Evolutionary conservation across 2,329 filamentous ascomycete species (phyloP).

Genomic region (Magnaporthiopsis incrustans): DNA sequence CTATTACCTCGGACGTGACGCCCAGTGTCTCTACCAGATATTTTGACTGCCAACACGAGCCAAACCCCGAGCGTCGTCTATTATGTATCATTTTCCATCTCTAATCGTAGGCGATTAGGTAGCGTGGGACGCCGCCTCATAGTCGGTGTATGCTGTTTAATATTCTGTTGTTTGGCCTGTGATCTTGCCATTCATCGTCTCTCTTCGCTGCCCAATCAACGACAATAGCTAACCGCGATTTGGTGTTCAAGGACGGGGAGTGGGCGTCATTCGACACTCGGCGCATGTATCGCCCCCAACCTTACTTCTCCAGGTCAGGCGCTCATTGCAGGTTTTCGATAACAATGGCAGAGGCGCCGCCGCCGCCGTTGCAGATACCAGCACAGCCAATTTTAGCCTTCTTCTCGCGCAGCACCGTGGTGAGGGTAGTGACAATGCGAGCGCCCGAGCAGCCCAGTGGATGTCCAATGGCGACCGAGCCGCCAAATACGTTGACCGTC

Average conservation of each 20-base stretch:
- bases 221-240: too few relatives aligned
- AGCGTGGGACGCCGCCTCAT: too few relatives aligned
- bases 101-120: too few relatives aligned
- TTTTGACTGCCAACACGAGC: too few relatives aligned
- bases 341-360: constrained; percentile 88
- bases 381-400: constrained; percentile 89
- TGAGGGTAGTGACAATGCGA: constrained; percentile 82
- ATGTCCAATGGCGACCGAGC: constrained; percentile 92
- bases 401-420: constrained; percentile 83
- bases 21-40: too few relatives aligned
- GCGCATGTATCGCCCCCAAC: background rate
- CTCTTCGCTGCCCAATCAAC: too few relatives aligned
- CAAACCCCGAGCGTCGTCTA: too few relatives aligned
- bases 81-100: too few relatives aligned
- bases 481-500: constrained; percentile 92
- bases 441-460: constrained; percentile 90
- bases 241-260: background rate
- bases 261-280: background rate
- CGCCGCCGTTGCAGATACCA: constrained; percentile 96
- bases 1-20: too few relatives aligned
- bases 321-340: constrained; percentile 64
- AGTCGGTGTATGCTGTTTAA: too few relatives aligned
- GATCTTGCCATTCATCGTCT: too few relatives aligned
- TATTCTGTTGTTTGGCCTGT: too few relatives aligned
- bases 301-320: background rate